These are phyloP conservation scores for Elsinoe ampelina DNA, from an alignment of 2,329 filamentous ascomycete species.

Conservation along the genomic window DNA sequence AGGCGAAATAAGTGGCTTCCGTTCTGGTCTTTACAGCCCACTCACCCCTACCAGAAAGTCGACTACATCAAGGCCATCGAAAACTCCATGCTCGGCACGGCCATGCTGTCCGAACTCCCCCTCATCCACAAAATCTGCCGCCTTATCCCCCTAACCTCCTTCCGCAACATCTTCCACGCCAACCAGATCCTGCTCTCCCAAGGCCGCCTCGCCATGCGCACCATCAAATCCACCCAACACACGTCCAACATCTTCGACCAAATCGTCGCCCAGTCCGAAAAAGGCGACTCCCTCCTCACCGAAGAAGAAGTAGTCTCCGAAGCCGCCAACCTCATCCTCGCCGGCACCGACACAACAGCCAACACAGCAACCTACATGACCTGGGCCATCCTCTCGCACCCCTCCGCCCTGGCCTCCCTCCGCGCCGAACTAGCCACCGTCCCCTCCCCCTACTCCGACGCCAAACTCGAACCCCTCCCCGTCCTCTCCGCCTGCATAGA, in stretches of 20 bases:
- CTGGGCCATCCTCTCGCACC: slow-evolving; percentile 23
- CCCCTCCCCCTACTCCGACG: slow-evolving; percentile 17
- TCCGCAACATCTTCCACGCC: slow-evolving; percentile 19
- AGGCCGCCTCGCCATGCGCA: slow-evolving; percentile 21
- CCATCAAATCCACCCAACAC: slow-evolving; percentile 18
- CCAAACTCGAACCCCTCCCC: slow-evolving; percentile 20
- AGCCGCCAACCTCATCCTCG: slow-evolving; percentile 23
- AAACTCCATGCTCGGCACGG: slow-evolving; percentile 23
- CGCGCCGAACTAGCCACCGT: slow-evolving; percentile 22
- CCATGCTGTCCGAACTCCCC: slow-evolving; percentile 27
- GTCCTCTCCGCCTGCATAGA: slow-evolving; percentile 23
- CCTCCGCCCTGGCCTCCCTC: slow-evolving; percentile 17
- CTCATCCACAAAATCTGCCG: slow-evolving; percentile 20
- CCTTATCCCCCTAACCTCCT: slow-evolving; percentile 19
- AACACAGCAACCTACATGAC: slow-evolving; percentile 24
- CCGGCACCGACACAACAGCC: slow-evolving; percentile 27
- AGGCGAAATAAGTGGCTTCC: slow-evolving; percentile 24
- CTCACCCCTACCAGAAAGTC: slow-evolving; percentile 15
- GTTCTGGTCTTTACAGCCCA: background rate
- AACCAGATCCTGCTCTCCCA: slow-evolving; percentile 20
- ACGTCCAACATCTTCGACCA: slow-evolving; percentile 22
- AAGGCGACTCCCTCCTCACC: slow-evolving; percentile 19
- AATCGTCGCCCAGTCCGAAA: slow-evolving; percentile 22
- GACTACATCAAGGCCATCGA: slow-evolving; percentile 26
- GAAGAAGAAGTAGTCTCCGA: slow-evolving; percentile 24